Evolutionary conservation across 2,329 filamentous ascomycete genomes (phyloP).

Genomic region (Botrytis tulipae): DNA sequence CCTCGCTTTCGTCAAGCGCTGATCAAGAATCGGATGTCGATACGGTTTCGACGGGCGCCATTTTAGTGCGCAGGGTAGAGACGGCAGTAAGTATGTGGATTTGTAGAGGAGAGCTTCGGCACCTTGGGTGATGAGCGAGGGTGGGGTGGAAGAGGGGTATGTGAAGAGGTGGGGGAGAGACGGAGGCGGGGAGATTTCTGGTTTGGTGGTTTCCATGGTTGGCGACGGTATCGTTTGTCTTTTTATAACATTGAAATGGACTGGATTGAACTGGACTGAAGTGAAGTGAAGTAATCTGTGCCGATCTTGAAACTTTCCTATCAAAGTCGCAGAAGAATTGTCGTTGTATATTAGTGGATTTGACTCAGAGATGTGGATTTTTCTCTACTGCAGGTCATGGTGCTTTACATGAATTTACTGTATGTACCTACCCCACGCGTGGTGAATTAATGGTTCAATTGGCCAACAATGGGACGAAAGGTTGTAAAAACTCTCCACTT

Average conservation of each 20-base stretch:
- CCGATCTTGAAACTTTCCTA: neutral
- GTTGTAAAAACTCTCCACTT: neutral
- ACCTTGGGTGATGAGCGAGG: conserved; percentile 81
- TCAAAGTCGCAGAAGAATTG: neutral
- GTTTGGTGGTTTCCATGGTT: neutral
- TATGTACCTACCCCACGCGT: conserved; percentile 3
- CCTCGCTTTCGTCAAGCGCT: conserved; percentile 79
- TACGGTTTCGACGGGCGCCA: conserved; percentile 89
- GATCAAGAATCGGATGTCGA: conserved; percentile 85
- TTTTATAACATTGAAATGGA: neutral
- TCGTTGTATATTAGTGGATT: conserved; percentile 11
- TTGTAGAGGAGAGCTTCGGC: conserved; percentile 94
- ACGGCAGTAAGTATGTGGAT: conserved; percentile 71
- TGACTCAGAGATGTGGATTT: conserved; percentile 6
- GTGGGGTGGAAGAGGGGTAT: conserved; percentile 57
- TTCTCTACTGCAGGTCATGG: conserved; percentile 14
- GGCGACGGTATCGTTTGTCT: neutral
- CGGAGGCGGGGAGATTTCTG: conserved; percentile 7
- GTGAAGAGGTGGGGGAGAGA: conserved; percentile 33
- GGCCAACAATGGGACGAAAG: neutral
- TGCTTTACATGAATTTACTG: conserved; percentile 11
- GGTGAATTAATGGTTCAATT: neutral
- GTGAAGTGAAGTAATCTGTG: neutral
- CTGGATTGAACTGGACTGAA: too few species aligned
- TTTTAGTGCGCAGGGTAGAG: conserved; percentile 76